Conservation (phyloP, 345 rosid genomes). For the Rubroshorea leprosula region DNA sequence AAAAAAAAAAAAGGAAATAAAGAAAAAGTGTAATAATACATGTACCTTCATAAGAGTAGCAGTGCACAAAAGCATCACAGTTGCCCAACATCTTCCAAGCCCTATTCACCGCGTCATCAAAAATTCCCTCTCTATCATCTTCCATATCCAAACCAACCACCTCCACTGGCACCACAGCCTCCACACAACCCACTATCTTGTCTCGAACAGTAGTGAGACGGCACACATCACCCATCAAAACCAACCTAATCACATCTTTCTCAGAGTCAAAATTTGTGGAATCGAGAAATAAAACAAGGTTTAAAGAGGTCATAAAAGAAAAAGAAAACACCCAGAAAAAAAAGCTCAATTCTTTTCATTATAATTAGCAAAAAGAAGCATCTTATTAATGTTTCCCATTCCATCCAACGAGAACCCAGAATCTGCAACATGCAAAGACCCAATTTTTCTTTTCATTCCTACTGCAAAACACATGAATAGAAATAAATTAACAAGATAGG, state of each 20-base stretch:
- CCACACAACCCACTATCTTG: constrained; percentile 31
- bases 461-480: constrained; percentile 15
- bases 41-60: constrained; percentile 67
- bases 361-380: too few species aligned
- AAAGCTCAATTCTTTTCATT: too few species aligned
- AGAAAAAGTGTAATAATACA: background rate
- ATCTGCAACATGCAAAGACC: too few species aligned
- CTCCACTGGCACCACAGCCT: constrained; percentile 36
- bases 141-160: constrained; percentile 73
- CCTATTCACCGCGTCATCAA: constrained; percentile 63
- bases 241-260: constrained; percentile 47
- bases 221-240: constrained; percentile 67
- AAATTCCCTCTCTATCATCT: constrained; percentile 51
- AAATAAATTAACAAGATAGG: constrained; percentile 2
- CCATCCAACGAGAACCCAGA: too few species aligned
- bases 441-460: background rate
- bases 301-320: background rate
- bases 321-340: background rate
- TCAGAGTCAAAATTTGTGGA: too few species aligned
- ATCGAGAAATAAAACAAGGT: background rate
- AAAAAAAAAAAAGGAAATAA: too few species aligned
- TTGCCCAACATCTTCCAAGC: constrained; percentile 49
- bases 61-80: constrained; percentile 75
- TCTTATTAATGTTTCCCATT: too few species aligned
- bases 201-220: constrained; percentile 37